A percentile compares a stretch with the other conserved stretches of the same genome.
phyloP scores from a whole-genome alignment of 139 green algal genomes.

The Chlamydomonas incerta region DNA sequence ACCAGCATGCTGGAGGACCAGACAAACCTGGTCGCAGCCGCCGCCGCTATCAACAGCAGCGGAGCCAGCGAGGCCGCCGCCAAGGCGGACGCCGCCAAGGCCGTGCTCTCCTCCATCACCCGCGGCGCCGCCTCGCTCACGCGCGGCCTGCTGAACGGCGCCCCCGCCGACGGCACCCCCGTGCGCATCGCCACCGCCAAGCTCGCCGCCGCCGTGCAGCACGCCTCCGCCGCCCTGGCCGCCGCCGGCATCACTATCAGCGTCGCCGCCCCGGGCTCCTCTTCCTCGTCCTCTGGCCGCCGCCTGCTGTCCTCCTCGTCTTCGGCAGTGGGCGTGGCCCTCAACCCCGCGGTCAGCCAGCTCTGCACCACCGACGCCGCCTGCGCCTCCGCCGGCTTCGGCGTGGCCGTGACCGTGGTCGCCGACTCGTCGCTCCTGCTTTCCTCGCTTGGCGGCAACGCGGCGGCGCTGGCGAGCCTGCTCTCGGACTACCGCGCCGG shows the following conservation, averaged over 20 bases:
- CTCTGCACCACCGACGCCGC: not conserved
- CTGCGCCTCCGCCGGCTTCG: not conserved
- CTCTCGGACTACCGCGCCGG: constrained; percentile 2
- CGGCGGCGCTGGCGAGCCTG: not conserved
- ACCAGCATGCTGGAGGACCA: not conserved
- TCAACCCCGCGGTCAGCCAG: not conserved
- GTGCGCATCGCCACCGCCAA: not conserved
- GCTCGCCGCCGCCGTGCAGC: not conserved
- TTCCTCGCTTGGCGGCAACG: not conserved
- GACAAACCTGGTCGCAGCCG: not conserved
- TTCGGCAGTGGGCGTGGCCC: not conserved
- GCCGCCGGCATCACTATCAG: not conserved
- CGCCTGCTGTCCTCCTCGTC: not conserved
- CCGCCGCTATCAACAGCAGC: not conserved
- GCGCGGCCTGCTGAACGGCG: constrained; percentile 3
- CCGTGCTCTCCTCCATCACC: not conserved
- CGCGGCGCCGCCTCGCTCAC: not conserved
- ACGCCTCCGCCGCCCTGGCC: not conserved
- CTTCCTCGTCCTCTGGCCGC: not conserved
- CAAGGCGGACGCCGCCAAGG: not conserved
- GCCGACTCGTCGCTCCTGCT: constrained; percentile 10
- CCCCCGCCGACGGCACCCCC: not conserved
- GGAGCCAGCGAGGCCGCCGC: not conserved
- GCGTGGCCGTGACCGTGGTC: not conserved
- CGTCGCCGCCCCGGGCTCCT: not conserved